Evolutionary conservation across 139 green algal species (phyloP), one percentile per base, ranked within the genome.

Genomic region (Edaphochlamys debaryana): DNA sequence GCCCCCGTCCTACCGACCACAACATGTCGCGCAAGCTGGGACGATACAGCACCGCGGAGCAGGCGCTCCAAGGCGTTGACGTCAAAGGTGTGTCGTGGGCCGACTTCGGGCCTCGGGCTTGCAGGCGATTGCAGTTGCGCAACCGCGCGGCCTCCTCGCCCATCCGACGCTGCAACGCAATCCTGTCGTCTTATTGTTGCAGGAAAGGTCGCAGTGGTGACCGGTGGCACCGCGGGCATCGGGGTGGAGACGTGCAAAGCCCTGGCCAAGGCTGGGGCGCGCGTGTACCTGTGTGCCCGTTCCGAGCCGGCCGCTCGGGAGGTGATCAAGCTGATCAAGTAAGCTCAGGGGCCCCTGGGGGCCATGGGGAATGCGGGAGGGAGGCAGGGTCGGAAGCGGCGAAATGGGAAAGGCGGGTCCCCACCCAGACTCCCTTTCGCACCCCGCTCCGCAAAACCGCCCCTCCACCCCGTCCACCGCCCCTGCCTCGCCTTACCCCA

Each of bases 231-330:
- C 4, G 66, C 70, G 20, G 70, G 70, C 48, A 78, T 78, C n/a
- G 70, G 70, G 0, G 32, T 78, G 19, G 70, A 78, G 70, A 78
- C 70, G 22, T 78, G 48, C 48, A 48, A 48, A 19, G 32, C 70
- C 1, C 48, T 78, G 7, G 70, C 70, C 13, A 45, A 50, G 32
- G 32, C 32, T 0, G 70, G 70, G 3, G 70, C 70, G 8, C 50
- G 50, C 8, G 70, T 78, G 48, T 66, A 78, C 48, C 20, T 78
- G 48, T 45, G 70, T 34, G 48, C 70, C 19, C 48, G 70, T 5
- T n/a, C 20, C n/a, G 7, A 3, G 32, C 32, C 17, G 20, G 32
- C 32, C 27, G 70, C 20, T 2, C n/a, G 66, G 48, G 11, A 13
- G 3, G 70, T 66, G 1, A 25, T 66, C 3, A 34, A 48, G 17